Conservation (phyloP, 495 filamentous ascomycete species). For the Penicillium parvum region DNA sequence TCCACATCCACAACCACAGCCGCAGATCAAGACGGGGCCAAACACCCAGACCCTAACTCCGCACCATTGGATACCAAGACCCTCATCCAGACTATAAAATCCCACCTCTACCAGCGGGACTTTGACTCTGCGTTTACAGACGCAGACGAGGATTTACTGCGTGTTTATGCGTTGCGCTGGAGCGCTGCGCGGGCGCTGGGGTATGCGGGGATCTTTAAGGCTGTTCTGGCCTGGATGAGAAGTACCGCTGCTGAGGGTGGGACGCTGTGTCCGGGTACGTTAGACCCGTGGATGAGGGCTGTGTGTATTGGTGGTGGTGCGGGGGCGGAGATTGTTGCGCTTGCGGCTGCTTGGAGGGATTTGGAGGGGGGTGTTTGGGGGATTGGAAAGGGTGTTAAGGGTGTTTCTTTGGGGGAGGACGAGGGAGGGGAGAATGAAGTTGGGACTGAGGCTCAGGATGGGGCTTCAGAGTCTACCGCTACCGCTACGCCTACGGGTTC, state of each 20-base stretch:
- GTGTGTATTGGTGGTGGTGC: conserved; percentile 83
- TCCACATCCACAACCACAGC: neutral
- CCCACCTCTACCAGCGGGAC: conserved; percentile 77
- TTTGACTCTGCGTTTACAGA: conserved; percentile 71
- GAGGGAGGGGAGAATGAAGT: neutral
- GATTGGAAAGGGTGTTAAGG: conserved; percentile 12
- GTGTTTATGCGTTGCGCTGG: conserved; percentile 84
- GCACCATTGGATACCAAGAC: conserved; percentile 39
- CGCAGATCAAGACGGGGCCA: conserved; percentile 8
- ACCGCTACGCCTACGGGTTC: neutral
- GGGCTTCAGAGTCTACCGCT: neutral
- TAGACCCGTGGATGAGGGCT: conserved; percentile 34
- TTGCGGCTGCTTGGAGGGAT: conserved; percentile 58
- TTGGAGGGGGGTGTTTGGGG: conserved; percentile 17
- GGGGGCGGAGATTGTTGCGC: conserved; percentile 75
- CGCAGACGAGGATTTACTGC: conserved; percentile 57
- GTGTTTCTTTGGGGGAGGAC: conserved; percentile 16
- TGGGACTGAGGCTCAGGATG: neutral
- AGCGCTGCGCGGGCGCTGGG: conserved; percentile 76
- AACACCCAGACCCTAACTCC: conserved; percentile 2
- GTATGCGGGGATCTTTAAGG: conserved; percentile 64
- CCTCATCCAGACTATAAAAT: conserved; percentile 74
- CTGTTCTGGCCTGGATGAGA: conserved; percentile 15
- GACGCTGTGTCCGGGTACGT: too few relatives aligned
- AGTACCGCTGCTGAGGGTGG: too few relatives aligned